Evolutionary conservation across 2,329 filamentous ascomycete species (phyloP), one percentile per base, ranked within the genome.

Genomic region (Akanthomyces muscarius): DNA sequence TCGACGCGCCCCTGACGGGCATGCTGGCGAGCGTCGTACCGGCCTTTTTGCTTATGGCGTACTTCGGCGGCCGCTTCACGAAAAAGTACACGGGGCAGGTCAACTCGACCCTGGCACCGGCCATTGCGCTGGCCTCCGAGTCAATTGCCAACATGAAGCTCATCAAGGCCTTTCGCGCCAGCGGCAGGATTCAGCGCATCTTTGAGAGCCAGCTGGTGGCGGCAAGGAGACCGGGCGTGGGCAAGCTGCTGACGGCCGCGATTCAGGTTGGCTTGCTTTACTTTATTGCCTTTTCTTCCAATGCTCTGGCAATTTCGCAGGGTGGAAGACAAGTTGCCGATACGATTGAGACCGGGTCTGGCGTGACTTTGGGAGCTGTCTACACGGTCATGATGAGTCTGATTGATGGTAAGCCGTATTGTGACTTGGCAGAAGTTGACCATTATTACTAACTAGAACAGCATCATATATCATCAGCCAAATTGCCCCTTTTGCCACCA

Each of bases 221-320:
- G 4, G 78, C 83, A 1, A 77, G 78, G 63, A 74, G 70, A 2
- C 77, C 81, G 50, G 84, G 80, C 2, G 71, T 85, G 63, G 84
- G 84, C 68, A 89, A 88, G 69, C 80, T 84, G 1, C 71, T 80
- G 1, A 79, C 81, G 0, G 77, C 81, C 38, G 86, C 81, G 3
- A 74, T 84, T 0, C 85, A 87, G 69, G 78, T 83, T 8, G 86
- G 86, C n/a, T 69, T 85, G n/a, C 72, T 89, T 21, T 89, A 88
- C 69, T 89, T 89, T 68, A 81, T 89, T 63, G 84, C 86, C 3
- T 89, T 87, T 66, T 78, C 83, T 2, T 85, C 85, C 5, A 88
- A 87, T 68, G 86, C 82, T 8, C 73, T 89, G 13, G 86, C 86
- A 0, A 89, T 88, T 68, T 89, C 85, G 84, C 82, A 87, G 71